Base-by-base conservation (phyloP, 257 asterid species). In the Primulina tabacum region DNA sequence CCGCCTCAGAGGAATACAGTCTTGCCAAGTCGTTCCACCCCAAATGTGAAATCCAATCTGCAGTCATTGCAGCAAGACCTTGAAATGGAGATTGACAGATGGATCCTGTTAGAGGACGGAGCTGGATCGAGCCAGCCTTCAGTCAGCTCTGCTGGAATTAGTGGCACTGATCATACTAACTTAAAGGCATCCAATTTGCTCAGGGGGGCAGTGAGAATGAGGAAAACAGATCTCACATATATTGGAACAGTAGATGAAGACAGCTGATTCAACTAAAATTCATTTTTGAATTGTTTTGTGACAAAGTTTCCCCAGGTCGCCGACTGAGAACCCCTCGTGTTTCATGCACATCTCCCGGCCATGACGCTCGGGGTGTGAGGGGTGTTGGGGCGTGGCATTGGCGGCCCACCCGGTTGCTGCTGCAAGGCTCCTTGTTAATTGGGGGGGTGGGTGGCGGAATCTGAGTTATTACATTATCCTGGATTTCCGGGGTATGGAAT, bases 21-120 rank as follows among this genome's bases (percentile, higher is more conserved):
- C 67, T 80, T 86, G 74, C 77, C 86, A 1, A 84, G 76, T 20
- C 89, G 98, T 73, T 66, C 84, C 11, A 71, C 83, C 62, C 38
- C 88, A 2, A 81, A 69, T 78, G 76, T 69, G 68, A 90, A 86
- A 86, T 38, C 77, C 43, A 86, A 90, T 81, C 78, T 86, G 35
- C 80, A 70, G 61, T 64, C 69, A 11, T 57, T 43, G 33, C 85
- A 77, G 75, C 96, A 76, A 60, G 97, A 90, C 29, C 65, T 63
- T 26, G 96, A 84, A 47, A 28, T 67, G 30, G 97, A 90, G 67
- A 71, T 82, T 20, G 98, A 89, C 73, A 89, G 85, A 24, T 90
- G 98, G 98, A 87, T 87, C 76, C 83, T 90, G 53, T 82, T 93
- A 85, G 99, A 93, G 76, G 99, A 93, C 24, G 99, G 99, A 65